phyloP scores from a whole-genome alignment of 208 protist genomes.

The Trypanosoma vivax region DNA sequence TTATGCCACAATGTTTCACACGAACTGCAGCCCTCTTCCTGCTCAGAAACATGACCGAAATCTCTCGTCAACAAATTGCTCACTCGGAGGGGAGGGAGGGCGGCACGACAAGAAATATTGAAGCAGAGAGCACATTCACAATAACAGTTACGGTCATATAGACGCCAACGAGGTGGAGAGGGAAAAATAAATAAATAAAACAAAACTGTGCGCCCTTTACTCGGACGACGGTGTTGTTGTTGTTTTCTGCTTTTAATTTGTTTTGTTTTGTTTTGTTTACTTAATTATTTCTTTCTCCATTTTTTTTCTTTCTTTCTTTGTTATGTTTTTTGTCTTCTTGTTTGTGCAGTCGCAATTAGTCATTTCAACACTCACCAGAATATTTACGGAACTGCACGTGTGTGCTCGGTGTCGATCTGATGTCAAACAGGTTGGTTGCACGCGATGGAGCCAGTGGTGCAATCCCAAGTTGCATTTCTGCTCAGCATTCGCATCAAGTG shows the following conservation, averaged over 20 bases:
- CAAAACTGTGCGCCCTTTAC: not conserved
- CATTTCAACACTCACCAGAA: too few species aligned
- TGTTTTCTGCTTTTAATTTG: slow-evolving; percentile 9
- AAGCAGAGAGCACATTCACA: too few species aligned
- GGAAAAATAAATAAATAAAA: slow-evolving; percentile 1
- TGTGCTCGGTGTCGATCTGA: slow-evolving; percentile 3
- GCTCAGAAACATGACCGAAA: too few species aligned
- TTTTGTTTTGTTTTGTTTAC: not conserved
- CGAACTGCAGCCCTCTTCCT: too few species aligned
- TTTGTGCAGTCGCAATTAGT: too few species aligned
- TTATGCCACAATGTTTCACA: too few species aligned
- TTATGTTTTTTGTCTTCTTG: slow-evolving; percentile 6
- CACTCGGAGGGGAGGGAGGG: too few species aligned
- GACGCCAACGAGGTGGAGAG: too few species aligned
- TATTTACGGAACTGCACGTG: not conserved
- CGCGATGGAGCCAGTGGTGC: not conserved
- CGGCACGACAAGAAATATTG: too few species aligned
- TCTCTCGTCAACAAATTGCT: too few species aligned
- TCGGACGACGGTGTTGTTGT: not conserved
- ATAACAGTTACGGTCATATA: too few species aligned
- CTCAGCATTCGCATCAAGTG: slow-evolving; percentile 13
- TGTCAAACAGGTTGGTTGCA: not conserved
- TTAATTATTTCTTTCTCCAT: not conserved
- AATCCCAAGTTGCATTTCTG: not conserved
- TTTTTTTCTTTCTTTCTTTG: slow-evolving; percentile 2